phyloP scores from a whole-genome alignment of 257 asterid species.

The Anisodus tanguticus region DNA sequence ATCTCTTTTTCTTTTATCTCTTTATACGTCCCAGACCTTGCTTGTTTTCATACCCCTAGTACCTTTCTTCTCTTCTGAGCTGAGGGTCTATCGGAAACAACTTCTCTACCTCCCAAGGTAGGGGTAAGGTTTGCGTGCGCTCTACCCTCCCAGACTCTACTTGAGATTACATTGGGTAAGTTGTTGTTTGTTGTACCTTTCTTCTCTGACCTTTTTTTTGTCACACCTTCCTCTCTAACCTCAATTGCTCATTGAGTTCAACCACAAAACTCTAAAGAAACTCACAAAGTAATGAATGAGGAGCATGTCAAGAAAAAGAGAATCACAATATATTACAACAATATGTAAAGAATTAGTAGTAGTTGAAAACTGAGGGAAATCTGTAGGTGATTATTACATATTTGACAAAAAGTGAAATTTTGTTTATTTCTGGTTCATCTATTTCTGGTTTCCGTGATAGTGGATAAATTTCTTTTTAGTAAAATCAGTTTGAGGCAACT shows the following conservation, averaged over 20 bases:
- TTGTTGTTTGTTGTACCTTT: no score
- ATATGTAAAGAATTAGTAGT: background rate
- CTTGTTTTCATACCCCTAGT: background rate
- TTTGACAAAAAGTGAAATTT: background rate
- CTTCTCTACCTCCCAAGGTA: no score
- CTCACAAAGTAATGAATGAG: slow-evolving; percentile 3
- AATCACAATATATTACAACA: background rate
- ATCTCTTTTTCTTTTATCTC: background rate
- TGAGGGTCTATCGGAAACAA: no score
- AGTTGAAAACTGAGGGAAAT: background rate
- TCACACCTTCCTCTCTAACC: background rate
- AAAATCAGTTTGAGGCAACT: background rate
- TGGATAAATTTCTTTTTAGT: background rate
- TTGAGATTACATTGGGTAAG: no score
- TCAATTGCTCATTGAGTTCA: background rate
- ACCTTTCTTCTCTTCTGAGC: background rate
- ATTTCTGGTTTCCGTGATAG: background rate
- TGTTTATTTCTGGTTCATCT: background rate
- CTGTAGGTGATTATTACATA: background rate
- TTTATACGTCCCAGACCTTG: background rate
- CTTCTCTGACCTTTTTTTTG: no score
- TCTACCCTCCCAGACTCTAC: no score
- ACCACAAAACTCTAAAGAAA: slow-evolving; percentile 4
- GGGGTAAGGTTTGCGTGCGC: no score
- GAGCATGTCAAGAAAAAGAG: background rate